Base-by-base conservation (phyloP, 2,329 filamentous ascomycete genomes). In the Colletotrichum orbiculare region DNA sequence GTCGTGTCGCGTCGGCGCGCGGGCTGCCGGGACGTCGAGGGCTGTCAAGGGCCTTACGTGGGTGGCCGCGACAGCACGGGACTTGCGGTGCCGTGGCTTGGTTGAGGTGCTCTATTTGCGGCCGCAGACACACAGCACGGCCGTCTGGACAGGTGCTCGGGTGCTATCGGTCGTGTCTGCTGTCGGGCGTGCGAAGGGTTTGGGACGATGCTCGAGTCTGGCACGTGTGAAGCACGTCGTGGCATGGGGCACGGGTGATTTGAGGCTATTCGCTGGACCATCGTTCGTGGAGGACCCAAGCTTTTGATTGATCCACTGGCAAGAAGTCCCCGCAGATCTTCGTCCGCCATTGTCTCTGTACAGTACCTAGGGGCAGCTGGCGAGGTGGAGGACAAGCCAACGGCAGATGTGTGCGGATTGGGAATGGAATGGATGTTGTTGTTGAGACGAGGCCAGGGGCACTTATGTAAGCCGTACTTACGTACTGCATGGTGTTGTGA, bases 261-360 rank as follows among this genome's bases (percentile, higher is more conserved):
- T 45, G 56, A 42, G 54, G 33, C 49, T 10, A 34, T 50, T 37
- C 35, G 46, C 25, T 25, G 25, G 25, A 25, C 4, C 25, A 25
- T 25, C 25, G 25, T 25, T 4, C 25, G 25, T 25, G 25, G 25
- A 25, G 25, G 25, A 25, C 25, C 25, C 25, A 25, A 25, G 25
- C 25, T 25, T 25, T 25, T 25, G 25, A 25, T 25, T 25, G 25
- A 25, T 25, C 25, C 25, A 25, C 25, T 25, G 25, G 25, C 25
- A 47, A 33, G 37, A 43, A 37, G 37, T 49, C 58, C 58, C 58
- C 50, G 43, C 58, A 61, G 50, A 48, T 55, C 43, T 43, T 37
- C 45, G 34, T 48, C 33, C 37, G 52, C 25, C 3, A 25, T 25
- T 25, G 25, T 25, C 25, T 25, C 25, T 25, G 25, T 25, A 25